phyloP scores from a whole-genome alignment of 2,329 filamentous ascomycete species.

The Apiospora phragmitis region DNA sequence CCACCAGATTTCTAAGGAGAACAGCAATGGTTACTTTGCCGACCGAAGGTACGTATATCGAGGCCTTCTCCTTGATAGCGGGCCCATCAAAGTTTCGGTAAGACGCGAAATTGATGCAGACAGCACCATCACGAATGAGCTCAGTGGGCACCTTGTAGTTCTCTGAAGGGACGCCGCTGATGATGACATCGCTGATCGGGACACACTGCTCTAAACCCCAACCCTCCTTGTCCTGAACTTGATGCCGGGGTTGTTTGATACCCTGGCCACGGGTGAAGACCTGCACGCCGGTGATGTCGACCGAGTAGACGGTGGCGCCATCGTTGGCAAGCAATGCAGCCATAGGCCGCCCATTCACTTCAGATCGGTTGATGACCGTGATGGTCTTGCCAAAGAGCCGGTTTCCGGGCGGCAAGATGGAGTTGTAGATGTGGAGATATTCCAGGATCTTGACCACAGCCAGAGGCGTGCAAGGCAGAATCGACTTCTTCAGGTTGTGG shows the following conservation, averaged over 20 bases:
- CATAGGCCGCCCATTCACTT: slow-evolving; percentile 91
- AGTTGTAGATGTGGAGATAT: slow-evolving; percentile 94
- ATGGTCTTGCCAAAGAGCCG: slow-evolving; percentile 91
- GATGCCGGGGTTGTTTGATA: slow-evolving; percentile 81
- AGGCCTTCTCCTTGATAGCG: slow-evolving; percentile 90
- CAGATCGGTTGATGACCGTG: slow-evolving; percentile 93
- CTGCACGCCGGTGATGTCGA: slow-evolving; percentile 89
- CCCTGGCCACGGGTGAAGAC: slow-evolving; percentile 89
- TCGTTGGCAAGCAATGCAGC: slow-evolving; percentile 95
- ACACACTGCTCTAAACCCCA: slow-evolving; percentile 80
- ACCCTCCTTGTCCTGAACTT: slow-evolving; percentile 79
- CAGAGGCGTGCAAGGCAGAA: slow-evolving; percentile 92
- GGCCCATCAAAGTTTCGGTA: slow-evolving; percentile 87
- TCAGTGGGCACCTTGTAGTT: slow-evolving; percentile 87
- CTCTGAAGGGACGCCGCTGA: slow-evolving; percentile 86
- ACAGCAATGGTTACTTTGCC: slow-evolving; percentile 97
- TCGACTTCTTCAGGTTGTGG: slow-evolving; percentile 78
- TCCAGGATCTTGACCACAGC: slow-evolving; percentile 97
- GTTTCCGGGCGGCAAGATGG: slow-evolving; percentile 89
- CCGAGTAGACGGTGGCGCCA: slow-evolving; percentile 91
- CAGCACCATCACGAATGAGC: slow-evolving; percentile 81
- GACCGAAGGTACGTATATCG: slow-evolving; percentile 94
- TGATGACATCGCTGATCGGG: slow-evolving; percentile 89
- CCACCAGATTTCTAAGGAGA: slow-evolving; percentile 83
- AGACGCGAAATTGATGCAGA: slow-evolving; percentile 99